A percentile compares a stretch with the other conserved stretches of the same genome.
These are phyloP conservation scores for Stagonosporopsis rhizophila DNA, from an alignment of 2,329 filamentous ascomycete genomes.

Conservation along the genomic window DNA sequence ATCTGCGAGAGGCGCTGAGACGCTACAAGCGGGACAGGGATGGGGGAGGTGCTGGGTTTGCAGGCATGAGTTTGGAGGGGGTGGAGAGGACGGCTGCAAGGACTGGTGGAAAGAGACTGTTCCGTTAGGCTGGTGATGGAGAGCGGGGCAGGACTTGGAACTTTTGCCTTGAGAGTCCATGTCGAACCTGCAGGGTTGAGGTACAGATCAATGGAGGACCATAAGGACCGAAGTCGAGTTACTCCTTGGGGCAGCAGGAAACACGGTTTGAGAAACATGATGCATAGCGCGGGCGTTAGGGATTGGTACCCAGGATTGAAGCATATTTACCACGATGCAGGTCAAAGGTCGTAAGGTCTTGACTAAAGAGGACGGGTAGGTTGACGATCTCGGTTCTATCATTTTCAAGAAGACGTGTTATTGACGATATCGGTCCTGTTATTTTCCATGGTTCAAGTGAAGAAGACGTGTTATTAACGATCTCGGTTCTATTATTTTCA, in stretches of 20 bases:
- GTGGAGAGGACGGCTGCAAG: slow-evolving; percentile 53
- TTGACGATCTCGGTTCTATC: too few species aligned
- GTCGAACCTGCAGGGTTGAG: neutral
- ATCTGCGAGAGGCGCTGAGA: slow-evolving; percentile 75
- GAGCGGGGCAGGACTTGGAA: too few species aligned
- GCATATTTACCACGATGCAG: neutral
- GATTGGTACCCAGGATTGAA: neutral
- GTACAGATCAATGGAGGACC: too few species aligned
- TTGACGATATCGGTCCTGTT: too few species aligned
- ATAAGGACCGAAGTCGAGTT: too few species aligned
- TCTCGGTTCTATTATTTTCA: too few species aligned
- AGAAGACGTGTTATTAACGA: too few species aligned
- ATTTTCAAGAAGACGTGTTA: too few species aligned
- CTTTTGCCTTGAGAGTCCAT: too few species aligned
- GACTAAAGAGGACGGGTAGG: neutral
- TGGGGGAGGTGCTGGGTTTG: slow-evolving; percentile 64
- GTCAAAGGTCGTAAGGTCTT: neutral
- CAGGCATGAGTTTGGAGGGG: slow-evolving; percentile 58
- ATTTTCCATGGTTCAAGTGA: too few species aligned
- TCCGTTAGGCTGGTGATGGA: slow-evolving; percentile 41
- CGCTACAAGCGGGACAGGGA: slow-evolving; percentile 70
- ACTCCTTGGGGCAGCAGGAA: neutral
- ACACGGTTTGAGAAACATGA: neutral
- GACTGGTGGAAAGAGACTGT: slow-evolving; percentile 56
- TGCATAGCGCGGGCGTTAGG: slow-evolving; percentile 19